Conservation (phyloP, 352 stramenopile genomes). For the Globisporangium abappressorium region DNA sequence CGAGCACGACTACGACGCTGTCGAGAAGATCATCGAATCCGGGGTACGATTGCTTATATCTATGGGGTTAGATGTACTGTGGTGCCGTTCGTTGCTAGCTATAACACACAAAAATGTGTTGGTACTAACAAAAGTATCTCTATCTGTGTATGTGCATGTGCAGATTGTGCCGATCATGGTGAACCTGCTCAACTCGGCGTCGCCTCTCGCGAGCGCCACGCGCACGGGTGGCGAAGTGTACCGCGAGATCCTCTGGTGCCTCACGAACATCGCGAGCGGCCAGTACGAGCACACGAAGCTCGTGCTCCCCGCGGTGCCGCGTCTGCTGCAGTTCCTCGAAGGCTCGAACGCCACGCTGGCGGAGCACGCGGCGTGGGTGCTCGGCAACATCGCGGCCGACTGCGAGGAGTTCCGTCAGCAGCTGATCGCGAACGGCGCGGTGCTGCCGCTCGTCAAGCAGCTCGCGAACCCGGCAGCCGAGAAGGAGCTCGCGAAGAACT, state of each 20-base stretch:
- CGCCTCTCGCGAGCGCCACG: conserved; percentile 57
- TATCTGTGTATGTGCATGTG: not conserved
- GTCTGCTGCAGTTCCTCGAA: conserved; percentile 71
- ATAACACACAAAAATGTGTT: not conserved
- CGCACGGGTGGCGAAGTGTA: conserved; percentile 68
- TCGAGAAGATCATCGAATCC: conserved; percentile 77
- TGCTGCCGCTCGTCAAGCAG: conserved; percentile 47
- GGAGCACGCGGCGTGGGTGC: conserved; percentile 75
- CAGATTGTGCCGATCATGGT: conserved; percentile 77
- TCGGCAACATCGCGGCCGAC: conserved; percentile 86
- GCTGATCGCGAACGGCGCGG: conserved; percentile 60
- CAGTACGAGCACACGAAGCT: conserved; percentile 84
- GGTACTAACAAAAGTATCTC: not conserved
- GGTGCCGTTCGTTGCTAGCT: not conserved
- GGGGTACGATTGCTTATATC: conserved; percentile 37
- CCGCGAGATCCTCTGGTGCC: conserved; percentile 77
- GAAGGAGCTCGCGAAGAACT: conserved; percentile 45
- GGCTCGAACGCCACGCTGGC: conserved; percentile 51
- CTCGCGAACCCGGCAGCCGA: conserved; percentile 27
- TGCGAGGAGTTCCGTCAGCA: conserved; percentile 83
- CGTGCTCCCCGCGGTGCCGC: conserved; percentile 70
- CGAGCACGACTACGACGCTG: conserved; percentile 64
- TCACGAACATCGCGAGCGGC: conserved; percentile 81
- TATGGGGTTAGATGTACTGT: not conserved
- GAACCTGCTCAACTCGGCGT: conserved; percentile 59